These are phyloP conservation scores for Boletus reticulatus DNA, from an alignment of 768 basidiomycete species.

Conservation along the genomic window DNA sequence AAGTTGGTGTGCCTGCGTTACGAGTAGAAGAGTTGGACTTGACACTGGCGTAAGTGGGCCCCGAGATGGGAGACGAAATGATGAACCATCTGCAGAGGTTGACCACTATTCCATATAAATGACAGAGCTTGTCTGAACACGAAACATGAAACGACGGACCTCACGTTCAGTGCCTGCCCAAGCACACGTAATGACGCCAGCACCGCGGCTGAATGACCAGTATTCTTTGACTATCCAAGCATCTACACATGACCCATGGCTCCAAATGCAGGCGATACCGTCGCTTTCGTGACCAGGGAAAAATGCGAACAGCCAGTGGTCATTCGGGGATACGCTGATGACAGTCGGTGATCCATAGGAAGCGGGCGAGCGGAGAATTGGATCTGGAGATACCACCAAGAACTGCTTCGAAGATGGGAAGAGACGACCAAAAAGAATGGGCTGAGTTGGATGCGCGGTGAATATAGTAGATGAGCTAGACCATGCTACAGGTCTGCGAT, in stretches of 20 bases:
- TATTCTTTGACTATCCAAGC: conserved; percentile 58
- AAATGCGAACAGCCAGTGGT: conserved; percentile 71
- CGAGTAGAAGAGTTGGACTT: conserved; percentile 55
- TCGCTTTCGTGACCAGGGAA: conserved; percentile 59
- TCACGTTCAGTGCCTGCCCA: conserved; percentile 65
- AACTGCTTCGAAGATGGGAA: conserved; percentile 73
- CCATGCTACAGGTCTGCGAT: conserved; percentile 66
- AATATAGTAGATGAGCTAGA: conserved; percentile 67
- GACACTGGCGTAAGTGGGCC: conserved; percentile 57
- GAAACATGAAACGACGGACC: conserved; percentile 34
- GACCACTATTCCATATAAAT: conserved; percentile 48
- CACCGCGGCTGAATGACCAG: conserved; percentile 50
- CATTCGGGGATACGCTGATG: conserved; percentile 56
- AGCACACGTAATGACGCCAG: conserved; percentile 57
- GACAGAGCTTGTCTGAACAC: background rate
- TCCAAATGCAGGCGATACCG: conserved; percentile 68
- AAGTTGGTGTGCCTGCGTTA: conserved; percentile 61
- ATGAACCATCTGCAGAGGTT: conserved; percentile 41
- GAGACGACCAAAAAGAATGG: conserved; percentile 57
- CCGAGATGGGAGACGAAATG: conserved; percentile 53
- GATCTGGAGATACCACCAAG: conserved; percentile 50
- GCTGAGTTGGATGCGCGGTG: conserved; percentile 61
- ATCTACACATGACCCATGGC: conserved; percentile 55
- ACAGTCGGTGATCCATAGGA: conserved; percentile 61
- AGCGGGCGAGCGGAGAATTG: conserved; percentile 42